phyloP scores from a whole-genome alignment of 176 grass and related monocot species.

The Microstegium vimineum region DNA sequence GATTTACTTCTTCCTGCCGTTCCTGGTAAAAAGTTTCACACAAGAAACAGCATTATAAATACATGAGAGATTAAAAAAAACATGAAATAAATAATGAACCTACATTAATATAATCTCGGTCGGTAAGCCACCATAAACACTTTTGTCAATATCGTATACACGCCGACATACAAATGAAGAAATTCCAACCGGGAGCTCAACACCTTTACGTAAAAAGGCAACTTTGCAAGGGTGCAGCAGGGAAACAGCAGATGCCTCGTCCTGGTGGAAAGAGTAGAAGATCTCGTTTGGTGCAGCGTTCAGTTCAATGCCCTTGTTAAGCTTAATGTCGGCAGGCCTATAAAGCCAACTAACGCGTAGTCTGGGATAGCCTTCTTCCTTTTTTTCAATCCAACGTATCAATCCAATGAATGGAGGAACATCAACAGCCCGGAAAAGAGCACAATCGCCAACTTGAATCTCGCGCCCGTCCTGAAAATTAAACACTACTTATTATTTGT shows the following conservation, averaged over 20 bases:
- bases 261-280: slow-evolving; percentile 84
- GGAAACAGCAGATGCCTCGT: slow-evolving; percentile 59
- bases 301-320: slow-evolving; percentile 55
- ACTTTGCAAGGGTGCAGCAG: slow-evolving; percentile 87
- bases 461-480: slow-evolving; percentile 68
- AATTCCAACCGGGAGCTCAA: slow-evolving; percentile 58
- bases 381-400: slow-evolving; percentile 68
- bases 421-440: slow-evolving; percentile 56
- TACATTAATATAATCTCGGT: slow-evolving; percentile 85
- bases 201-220: slow-evolving; percentile 71
- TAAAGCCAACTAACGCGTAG: slow-evolving; percentile 84
- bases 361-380: slow-evolving; percentile 45
- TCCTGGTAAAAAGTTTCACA: slow-evolving; percentile 40
- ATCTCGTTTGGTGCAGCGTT: slow-evolving; percentile 72
- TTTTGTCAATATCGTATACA: slow-evolving; percentile 82
- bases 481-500: neutral
- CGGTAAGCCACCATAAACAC: slow-evolving; percentile 82
- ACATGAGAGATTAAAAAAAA: neutral
- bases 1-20: slow-evolving; percentile 82
- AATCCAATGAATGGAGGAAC: slow-evolving; percentile 75
- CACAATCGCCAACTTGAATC: slow-evolving; percentile 67
- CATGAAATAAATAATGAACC: slow-evolving; percentile 9
- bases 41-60: neutral
- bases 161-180: slow-evolving; percentile 84
- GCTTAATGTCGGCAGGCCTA: slow-evolving; percentile 67